These are phyloP conservation scores for Pseudogymnoascus sp. DNA, from an alignment of 2,329 filamentous ascomycete genomes.

Conservation along the genomic window DNA sequence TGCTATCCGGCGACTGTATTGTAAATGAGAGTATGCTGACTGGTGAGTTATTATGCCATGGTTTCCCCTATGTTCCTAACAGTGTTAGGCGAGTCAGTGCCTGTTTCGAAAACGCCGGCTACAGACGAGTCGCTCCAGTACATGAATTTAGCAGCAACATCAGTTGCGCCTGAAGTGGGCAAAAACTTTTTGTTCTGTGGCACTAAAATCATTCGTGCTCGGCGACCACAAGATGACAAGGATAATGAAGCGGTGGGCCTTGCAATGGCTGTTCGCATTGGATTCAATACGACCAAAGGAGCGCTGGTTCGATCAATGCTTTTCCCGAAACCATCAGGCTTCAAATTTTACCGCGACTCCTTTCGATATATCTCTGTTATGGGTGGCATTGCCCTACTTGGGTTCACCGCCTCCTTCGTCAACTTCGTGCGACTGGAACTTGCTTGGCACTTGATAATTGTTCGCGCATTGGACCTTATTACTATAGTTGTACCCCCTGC, in stretches of 20 bases:
- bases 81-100: slow-evolving; percentile 73
- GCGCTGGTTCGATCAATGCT: slow-evolving; percentile 95
- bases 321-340: slow-evolving; percentile 94
- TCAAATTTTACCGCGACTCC: slow-evolving; percentile 97
- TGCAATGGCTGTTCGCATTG: slow-evolving; percentile 85
- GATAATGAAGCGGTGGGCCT: slow-evolving; percentile 85
- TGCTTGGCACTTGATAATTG: slow-evolving; percentile 82
- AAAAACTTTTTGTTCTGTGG: slow-evolving; percentile 90
- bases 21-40: slow-evolving; percentile 99
- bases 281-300: slow-evolving; percentile 96
- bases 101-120: slow-evolving; percentile 83
- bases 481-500: slow-evolving; percentile 97
- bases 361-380: slow-evolving; percentile 98
- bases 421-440: slow-evolving; percentile 84
- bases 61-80: slow-evolving; percentile 14
- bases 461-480: slow-evolving; percentile 87
- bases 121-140: slow-evolving; percentile 68
- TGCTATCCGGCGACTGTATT: slow-evolving; percentile 91
- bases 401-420: slow-evolving; percentile 83
- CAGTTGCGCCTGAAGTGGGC: slow-evolving; percentile 73
- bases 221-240: slow-evolving; percentile 76
- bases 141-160: slow-evolving; percentile 71
- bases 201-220: slow-evolving; percentile 86
- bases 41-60: slow-evolving; percentile 31
- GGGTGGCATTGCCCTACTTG: slow-evolving; percentile 74